Base-by-base conservation (phyloP, 768 basidiomycete genomes). In the Pulveroboletus frians region DNA sequence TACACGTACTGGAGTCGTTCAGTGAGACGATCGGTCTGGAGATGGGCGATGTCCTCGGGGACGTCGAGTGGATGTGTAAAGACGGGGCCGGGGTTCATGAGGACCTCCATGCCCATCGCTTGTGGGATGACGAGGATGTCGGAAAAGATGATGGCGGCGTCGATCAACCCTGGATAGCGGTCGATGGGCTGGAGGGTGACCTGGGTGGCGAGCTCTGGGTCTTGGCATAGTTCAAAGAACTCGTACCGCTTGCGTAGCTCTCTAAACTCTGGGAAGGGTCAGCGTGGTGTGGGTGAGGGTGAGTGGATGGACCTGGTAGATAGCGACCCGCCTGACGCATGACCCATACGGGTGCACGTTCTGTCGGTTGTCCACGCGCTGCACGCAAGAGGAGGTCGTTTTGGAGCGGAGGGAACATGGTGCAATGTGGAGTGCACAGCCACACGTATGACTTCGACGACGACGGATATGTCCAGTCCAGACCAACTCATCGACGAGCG, bases 111-210 rank as follows among this genome's bases (percentile, higher is more conserved):
- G 15, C 96, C 96, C 84, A 99, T 83, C 18, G 96, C 96, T 65
- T 98, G 94, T 0, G 96, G 96, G 49, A 99, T 76, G 66, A 99
- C 94, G 55, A 99, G 85, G 71, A 98, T 99, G 66, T 98, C 96
- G 59, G 84, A 89, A 75, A 99, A 99, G 69, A 98, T 97, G 72
- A 98, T 98, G 47, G 92, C 80, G 9, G 95, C 95, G 69, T 98
- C 96, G 60, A 99, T 69, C 31, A 94, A 78, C 39, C 85, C 90
- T 2, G 80, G 66, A 70, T 88, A 98, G 39, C 92, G 83, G 43
- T 85, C 80, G 61, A 98, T 91, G 43, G 96, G 96, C 67, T 98
- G 96, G 17, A 97, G 69, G 13, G 96, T 98, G 60, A 99, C 75
- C 63, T 92, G 82, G 35, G 78, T 85, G 18, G 95, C 94, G 46